Base-by-base conservation (phyloP, 2,329 filamentous ascomycete genomes). In the Alternaria sp. region DNA sequence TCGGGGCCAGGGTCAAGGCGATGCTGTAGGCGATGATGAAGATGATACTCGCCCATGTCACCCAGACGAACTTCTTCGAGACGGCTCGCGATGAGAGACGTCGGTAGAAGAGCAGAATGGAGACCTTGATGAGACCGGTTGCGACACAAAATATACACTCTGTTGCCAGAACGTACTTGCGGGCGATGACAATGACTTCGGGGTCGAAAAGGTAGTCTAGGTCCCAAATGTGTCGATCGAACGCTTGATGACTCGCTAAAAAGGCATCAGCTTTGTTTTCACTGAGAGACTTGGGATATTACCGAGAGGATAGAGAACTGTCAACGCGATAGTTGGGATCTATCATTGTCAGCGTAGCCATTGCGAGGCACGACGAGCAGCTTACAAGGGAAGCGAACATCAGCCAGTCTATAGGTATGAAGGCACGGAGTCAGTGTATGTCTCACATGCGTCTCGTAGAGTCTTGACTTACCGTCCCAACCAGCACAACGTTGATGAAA, bases 71-170 rank as follows among this genome's bases (percentile, higher is more conserved):
- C 4, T 46, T 34, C 1, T 51, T 66, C 5, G 73, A 75, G 2
- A 75, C 63, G 2, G 65, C 67, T 8, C 72, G 69, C 12, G 71
- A 57, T 8, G 69, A 71, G 1, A 76, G 63, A 1, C 74, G 69
- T 5, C 72, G 69, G 36, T 74, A 76, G 56, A 75, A 76, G 3
- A 74, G 63, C 4, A 78, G 65, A 16, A 78, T 76, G 8, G 74
- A 76, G 12, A 78, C 66, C 43, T 78, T 78, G 51, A 76, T 68
- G 1, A 76, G 51, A 0, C 75, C 74, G 2, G 72, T 67, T 4
- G 64, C 66, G 4, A 63, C n/a, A 46, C 72, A 72, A 51, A 76
- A 78, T 12, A 68, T 51, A 28, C 62, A 62, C 42, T 75, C 64
- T 7, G 72, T 66, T 5, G 65, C 64, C n/a, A 78, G 48, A 4